Percentiles rank a stretch among this genome's conserved stretches.
These are phyloP conservation scores for Boletus edulis DNA, from an alignment of 768 basidiomycete genomes.

Conservation along the genomic window DNA sequence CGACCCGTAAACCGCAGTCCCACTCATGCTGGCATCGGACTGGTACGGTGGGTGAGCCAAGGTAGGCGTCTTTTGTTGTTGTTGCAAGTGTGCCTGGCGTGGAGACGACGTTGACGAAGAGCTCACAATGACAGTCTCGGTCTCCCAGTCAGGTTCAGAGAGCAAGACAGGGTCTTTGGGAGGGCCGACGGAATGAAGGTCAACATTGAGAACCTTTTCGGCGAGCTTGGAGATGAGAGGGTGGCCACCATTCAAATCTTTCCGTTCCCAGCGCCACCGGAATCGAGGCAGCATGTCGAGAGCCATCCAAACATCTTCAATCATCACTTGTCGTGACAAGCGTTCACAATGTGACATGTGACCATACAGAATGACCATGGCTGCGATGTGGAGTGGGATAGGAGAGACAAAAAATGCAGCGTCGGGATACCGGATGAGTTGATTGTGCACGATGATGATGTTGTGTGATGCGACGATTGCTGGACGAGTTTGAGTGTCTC, in stretches of 20 bases:
- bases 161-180: constrained; percentile 41
- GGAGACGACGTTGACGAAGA: constrained; percentile 27
- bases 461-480: constrained; percentile 88
- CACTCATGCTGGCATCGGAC: constrained; percentile 26
- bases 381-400: constrained; percentile 84
- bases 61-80: constrained; percentile 37
- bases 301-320: constrained; percentile 85
- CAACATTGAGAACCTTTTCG: constrained; percentile 73
- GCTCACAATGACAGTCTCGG: constrained; percentile 32
- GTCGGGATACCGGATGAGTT: constrained; percentile 81
- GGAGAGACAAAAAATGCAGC: constrained; percentile 88
- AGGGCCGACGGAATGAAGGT: constrained; percentile 54
- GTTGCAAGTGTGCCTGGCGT: constrained; percentile 26
- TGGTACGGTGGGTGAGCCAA: constrained; percentile 34
- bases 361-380: constrained; percentile 88
- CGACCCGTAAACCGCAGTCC: constrained; percentile 27
- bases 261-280: constrained; percentile 91
- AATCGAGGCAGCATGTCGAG: constrained; percentile 86
- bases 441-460: constrained; percentile 79
- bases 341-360: constrained; percentile 78
- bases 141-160: constrained; percentile 46
- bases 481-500: constrained; percentile 26
- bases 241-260: constrained; percentile 74
- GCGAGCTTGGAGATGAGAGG: constrained; percentile 83
- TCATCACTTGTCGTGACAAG: constrained; percentile 59